phyloP scores from a whole-genome alignment of 257 asterid species.

The Nicotiana otophora region DNA sequence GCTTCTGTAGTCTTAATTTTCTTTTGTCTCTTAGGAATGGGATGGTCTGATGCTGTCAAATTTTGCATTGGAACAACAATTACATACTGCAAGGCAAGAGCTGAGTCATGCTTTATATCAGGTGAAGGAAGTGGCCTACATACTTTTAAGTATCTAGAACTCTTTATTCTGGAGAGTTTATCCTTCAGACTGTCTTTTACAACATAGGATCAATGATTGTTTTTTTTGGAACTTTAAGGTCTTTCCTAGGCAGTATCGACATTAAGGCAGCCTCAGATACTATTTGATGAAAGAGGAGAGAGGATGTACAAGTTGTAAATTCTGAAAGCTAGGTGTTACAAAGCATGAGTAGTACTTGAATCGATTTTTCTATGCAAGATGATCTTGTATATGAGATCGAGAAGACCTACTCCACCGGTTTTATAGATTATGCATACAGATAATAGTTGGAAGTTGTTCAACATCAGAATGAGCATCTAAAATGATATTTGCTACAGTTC shows the following conservation, averaged over 20 bases:
- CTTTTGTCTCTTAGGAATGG: constrained; percentile 58
- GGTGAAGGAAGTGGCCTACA: constrained; percentile 33
- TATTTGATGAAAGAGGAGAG: not conserved
- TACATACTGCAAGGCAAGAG: constrained; percentile 96
- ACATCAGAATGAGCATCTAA: not conserved
- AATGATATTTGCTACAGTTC: not conserved
- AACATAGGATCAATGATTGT: not conserved
- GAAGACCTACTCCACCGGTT: not conserved
- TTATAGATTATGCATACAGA: not conserved
- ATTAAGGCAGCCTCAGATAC: not conserved
- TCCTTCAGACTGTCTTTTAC: not conserved
- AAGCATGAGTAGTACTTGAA: not conserved
- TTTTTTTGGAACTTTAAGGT: not conserved
- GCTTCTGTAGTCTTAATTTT: not conserved
- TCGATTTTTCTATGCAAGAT: not conserved
- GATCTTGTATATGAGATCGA: not conserved
- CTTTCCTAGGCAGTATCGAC: not conserved
- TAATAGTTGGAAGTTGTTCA: not conserved
- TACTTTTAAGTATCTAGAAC: not conserved
- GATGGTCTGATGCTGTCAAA: constrained; percentile 96
- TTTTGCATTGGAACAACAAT: constrained; percentile 88
- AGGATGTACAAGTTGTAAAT: not conserved
- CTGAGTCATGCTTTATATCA: constrained; percentile 96
- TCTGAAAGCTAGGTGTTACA: not conserved
- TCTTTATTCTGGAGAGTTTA: constrained; percentile 5